phyloP scores from a whole-genome alignment of 306 rosid genomes.

The Gastrolobium villosum region DNA sequence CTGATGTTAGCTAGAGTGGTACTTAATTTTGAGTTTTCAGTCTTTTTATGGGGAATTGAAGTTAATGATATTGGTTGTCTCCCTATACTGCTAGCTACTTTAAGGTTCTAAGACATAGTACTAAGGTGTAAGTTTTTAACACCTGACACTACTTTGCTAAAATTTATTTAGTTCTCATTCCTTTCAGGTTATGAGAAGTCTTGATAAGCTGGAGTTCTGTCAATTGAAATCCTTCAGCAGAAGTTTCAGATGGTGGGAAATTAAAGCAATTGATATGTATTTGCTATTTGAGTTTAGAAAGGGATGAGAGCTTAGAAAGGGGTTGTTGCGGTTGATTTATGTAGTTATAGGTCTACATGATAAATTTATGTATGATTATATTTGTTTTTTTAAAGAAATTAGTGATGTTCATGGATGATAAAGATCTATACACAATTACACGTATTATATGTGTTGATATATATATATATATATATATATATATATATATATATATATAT shows the following conservation, averaged over 20 bases:
- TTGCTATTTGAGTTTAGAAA: neutral
- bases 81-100: neutral
- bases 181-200: slow-evolving; percentile 37
- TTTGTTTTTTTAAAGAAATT: neutral
- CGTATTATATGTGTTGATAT: too few relatives aligned
- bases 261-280: neutral
- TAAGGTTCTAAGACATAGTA: slow-evolving; percentile 23
- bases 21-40: too few relatives aligned
- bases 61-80: too few relatives aligned
- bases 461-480: too few relatives aligned
- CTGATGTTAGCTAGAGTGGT: too few relatives aligned
- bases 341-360: too few relatives aligned
- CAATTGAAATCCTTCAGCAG: slow-evolving; percentile 20
- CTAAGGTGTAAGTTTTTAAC: neutral
- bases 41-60: too few relatives aligned
- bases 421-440: neutral
- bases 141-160: neutral
- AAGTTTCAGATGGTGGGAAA: slow-evolving; percentile 34
- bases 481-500: too few relatives aligned
- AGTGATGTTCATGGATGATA: slow-evolving; percentile 11
- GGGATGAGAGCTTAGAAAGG: neutral
- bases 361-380: too few relatives aligned
- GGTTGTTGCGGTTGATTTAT: neutral
- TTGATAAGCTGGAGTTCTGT: neutral
- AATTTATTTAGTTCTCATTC: neutral